These are phyloP conservation scores for Lactifluus piperatus DNA, from an alignment of 768 basidiomycete species.

Conservation along the genomic window DNA sequence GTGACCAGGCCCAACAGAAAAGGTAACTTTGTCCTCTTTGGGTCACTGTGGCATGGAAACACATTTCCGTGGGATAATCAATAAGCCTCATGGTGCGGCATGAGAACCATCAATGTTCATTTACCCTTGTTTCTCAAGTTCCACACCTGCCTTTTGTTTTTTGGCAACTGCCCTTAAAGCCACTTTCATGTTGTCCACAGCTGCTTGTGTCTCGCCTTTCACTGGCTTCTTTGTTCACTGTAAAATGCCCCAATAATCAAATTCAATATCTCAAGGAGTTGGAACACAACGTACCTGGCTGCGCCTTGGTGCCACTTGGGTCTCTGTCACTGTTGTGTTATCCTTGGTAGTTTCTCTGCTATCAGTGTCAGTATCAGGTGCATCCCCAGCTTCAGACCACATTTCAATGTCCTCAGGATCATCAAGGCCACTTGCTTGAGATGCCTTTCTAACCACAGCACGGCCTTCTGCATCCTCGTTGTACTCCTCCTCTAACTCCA, in stretches of 20 bases:
- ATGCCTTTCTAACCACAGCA: neutral
- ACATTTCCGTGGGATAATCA: too few species aligned
- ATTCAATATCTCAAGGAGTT: neutral
- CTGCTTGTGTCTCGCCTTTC: neutral
- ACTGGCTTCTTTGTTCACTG: neutral
- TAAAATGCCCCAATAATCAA: neutral
- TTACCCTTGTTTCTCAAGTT: neutral
- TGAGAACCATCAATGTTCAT: neutral
- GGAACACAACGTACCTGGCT: neutral
- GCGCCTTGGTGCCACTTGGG: neutral
- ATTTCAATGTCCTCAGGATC: neutral
- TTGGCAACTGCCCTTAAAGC: neutral
- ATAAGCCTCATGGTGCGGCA: too few species aligned
- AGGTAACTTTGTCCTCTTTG: neutral
- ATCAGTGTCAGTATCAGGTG: neutral
- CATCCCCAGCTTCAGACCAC: neutral
- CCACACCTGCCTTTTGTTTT: neutral
- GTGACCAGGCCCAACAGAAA: neutral
- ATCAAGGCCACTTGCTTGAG: too few species aligned
- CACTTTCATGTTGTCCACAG: neutral
- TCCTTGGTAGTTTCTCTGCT: neutral
- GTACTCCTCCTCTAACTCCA: neutral
- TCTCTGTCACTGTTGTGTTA: neutral
- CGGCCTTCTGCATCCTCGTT: neutral
- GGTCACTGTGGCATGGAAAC: too few species aligned